Base-by-base conservation (phyloP, 345 rosid genomes). In the Garcia nutans region DNA sequence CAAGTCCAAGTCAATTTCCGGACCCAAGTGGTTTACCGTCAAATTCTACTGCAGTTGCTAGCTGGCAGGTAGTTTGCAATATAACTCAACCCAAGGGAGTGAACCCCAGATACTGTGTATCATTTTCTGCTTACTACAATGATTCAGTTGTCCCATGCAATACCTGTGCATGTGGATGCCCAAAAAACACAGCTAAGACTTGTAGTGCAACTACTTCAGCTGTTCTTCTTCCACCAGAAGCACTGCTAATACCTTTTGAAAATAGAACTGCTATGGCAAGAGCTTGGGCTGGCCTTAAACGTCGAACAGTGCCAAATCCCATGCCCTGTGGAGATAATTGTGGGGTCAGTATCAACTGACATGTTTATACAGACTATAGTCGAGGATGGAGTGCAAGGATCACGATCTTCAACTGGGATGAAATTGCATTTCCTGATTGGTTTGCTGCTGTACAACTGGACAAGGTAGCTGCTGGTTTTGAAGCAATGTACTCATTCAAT, bases 41-140 rank as follows among this genome's bases (percentile, higher is more conserved):
- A 1, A 87, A 93, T 82, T 80, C 79, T 13, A 81, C 94, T 10
- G 95, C 87, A 4, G 84, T 91, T 82, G 95, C 95, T 0, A 96
- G 97, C 79, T 96, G 97, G 99, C 99, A 93, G 85, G 87, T 96
- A 23, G 98, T 92, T 47, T 96, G 99, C 86, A 96, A 96, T 81
- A 96, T 96, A 76, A 88, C 91, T 59, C 88, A 86, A 66, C 91
- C 95, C 55, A 76, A 90, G 85, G 94, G 89, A 3, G 83, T 73
- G 1, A 82, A 82, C 72, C 98, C 97, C 22, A 86, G 77, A 69
- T 96, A 97, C 69, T 96, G 98, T 24, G 99, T 93, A 10, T 89
- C 99, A 1, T 96, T 96, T 80, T 96, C 99, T 71, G 84, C 99
- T 45, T 96, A 90, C 87, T 88, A 85, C 85, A 93, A 92, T 66